Base-by-base conservation (phyloP, 1,284 basidiomycete species). In the Leccinum laetum region DNA sequence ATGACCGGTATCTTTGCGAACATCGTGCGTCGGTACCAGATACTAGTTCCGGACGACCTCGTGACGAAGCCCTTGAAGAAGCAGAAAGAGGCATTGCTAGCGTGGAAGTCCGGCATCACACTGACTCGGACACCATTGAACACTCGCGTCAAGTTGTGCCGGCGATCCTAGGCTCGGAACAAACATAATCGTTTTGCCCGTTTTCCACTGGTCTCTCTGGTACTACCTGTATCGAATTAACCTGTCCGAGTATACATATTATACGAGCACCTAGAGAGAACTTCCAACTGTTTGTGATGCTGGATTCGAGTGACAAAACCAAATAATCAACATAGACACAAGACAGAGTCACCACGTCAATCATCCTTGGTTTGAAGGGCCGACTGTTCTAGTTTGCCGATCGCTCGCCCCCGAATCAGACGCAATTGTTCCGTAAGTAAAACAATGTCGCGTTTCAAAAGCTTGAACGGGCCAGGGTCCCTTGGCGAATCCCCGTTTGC, bases 361-460 rank as follows among this genome's bases (percentile, higher is more conserved):
- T 67, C 18, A 6, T 46, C 41, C 61, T 65, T 65, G 52, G 3
- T 3, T 37, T 63, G 60, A 11, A 53, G 44, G 49, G 63, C 67
- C 6, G 14, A 41, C n/a, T 37, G 58, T 52, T 62, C 65, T 3
- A 57, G 61, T 60, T 65, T 53, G 24, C 13, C 32, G 3, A 60
- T 14, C 7, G 29, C 58, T n/a, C 58, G 67, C 7, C 64, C 21
- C 14, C 65, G 70, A 14, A 65, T 41, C 11, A 14, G 16, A n/a
- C 49, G 63, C 10, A 67, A 78, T 61, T 75, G 75, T 29, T 70
- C 79, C 2, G 86, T 87, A 13, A 85, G 82, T 9, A 93, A 77
- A 4, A 90, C 76, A 64, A 93, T 83, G 70, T 93, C 87, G 24
- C 78, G 79, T 65, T 87, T 81, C 65, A 93, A 73, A 55, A 86